Base-by-base conservation (phyloP, 2,329 filamentous ascomycete species). In the Venturiaceae sp. region DNA sequence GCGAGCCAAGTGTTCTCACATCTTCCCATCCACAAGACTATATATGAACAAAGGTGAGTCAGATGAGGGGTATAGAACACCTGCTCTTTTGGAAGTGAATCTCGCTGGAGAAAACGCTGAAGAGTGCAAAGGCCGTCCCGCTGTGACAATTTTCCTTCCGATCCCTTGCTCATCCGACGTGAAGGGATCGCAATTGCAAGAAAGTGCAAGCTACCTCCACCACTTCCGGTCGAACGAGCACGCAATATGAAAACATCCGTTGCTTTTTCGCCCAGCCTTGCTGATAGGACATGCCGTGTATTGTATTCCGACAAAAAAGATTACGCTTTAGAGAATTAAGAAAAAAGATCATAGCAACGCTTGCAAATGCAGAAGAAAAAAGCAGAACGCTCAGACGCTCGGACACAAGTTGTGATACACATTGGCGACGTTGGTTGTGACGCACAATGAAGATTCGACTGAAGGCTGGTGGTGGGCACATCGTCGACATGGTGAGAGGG, bases 301-400 rank as follows among this genome's bases (percentile, higher is more conserved):
- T 30, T 57, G 55, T 57, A 28, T 57, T 57, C 44, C 44, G 13
- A 57, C 55, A 57, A 30, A 57, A 32, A 44, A 52, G 34, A 57
- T 47, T 34, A 34, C 52, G 52, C 52, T 53, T 53, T 33, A 57
- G 9, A 32, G 11, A 56, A 56, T 56, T 46, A 56, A 47, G 23
- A 21, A 37, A 50, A 44, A n/a, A n/a, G n/a, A 36, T 47, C 11
- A 32, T 21, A 21, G 30, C 55, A 52, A 57, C 55, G 55, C 55
- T 57, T 57, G 28, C 39, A 57, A 47, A 57, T 57, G 55, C 55
- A 57, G 28, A 14, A 16, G 13, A 28, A 53, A 53, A 36, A 57
- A 46, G 23, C 14, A 50, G 28, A 57, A 52, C 41, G 55, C 55
- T 57, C 44, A 52, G n/a, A 23, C 55, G 55, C 41, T 57, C 55